These are phyloP conservation scores for Colletotrichum neosansevieriae DNA, from an alignment of 2,329 filamentous ascomycete genomes.

Conservation along the genomic window DNA sequence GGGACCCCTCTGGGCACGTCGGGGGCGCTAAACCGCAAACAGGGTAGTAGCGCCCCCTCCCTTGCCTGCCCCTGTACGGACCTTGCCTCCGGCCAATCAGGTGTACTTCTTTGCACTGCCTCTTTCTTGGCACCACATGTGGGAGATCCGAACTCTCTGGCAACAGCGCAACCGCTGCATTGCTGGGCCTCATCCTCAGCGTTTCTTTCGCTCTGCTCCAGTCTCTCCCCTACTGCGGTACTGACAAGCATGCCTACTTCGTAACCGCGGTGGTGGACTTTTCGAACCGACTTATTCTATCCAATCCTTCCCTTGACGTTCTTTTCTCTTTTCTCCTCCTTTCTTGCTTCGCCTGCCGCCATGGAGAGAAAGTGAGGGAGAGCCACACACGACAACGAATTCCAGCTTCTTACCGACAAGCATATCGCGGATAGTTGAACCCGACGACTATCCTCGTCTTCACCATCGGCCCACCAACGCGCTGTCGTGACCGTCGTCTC, in stretches of 20 bases:
- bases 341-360: slow-evolving; percentile 18
- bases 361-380: slow-evolving; percentile 15
- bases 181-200: neutral
- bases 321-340: slow-evolving; percentile 9
- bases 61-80: slow-evolving; percentile 25
- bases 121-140: slow-evolving; percentile 40
- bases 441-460: slow-evolving; percentile 10
- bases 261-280: slow-evolving; percentile 4
- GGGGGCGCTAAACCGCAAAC: slow-evolving; percentile 24
- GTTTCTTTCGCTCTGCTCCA: slow-evolving; percentile 7
- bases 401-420: neutral
- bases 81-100: slow-evolving; percentile 23
- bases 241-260: slow-evolving; percentile 6
- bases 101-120: slow-evolving; percentile 40
- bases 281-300: slow-evolving; percentile 17
- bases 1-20: slow-evolving; percentile 28
- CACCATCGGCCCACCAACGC: slow-evolving; percentile 23
- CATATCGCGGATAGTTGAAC: neutral
- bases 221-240: slow-evolving; percentile 3
- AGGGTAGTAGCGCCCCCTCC: slow-evolving; percentile 20
- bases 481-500: neutral
- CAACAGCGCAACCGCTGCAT: no score
- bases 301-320: slow-evolving; percentile 1
- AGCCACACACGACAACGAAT: slow-evolving; percentile 6
- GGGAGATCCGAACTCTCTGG: slow-evolving; percentile 40